phyloP scores from a whole-genome alignment of 2,329 filamentous ascomycete genomes.

The Trichoderma guizhouense region DNA sequence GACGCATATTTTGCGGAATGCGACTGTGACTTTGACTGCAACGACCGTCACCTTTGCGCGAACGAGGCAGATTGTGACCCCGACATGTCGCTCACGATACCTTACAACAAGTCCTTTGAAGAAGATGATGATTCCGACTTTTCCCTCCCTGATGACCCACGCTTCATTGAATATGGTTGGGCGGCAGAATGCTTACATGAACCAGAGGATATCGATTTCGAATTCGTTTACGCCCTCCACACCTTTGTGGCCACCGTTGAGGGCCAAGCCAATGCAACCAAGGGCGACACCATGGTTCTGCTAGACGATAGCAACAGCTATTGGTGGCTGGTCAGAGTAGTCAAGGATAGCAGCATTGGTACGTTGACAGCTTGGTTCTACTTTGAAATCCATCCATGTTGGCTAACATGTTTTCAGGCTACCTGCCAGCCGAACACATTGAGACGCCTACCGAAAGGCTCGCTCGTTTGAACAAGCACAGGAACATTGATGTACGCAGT shows the following conservation, averaged over 20 bases:
- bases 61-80: slow-evolving; percentile 9
- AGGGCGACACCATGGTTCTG: slow-evolving; percentile 97
- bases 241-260: slow-evolving; percentile 98
- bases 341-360: slow-evolving; percentile 95
- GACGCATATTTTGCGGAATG: not conserved
- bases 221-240: slow-evolving; percentile 97
- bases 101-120: slow-evolving; percentile 44
- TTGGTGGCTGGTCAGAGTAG: slow-evolving; percentile 97
- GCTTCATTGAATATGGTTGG: slow-evolving; percentile 70
- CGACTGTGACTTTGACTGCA: slow-evolving; percentile 20
- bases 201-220: slow-evolving; percentile 98
- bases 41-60: slow-evolving; percentile 19
- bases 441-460: slow-evolving; percentile 95
- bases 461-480: slow-evolving; percentile 92
- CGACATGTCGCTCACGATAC: slow-evolving; percentile 36
- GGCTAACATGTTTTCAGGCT: slow-evolving; percentile 55
- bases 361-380: slow-evolving; percentile 23
- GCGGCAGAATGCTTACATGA: slow-evolving; percentile 82
- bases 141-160: slow-evolving; percentile 52
- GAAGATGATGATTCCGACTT: slow-evolving; percentile 63
- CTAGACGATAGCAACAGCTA: slow-evolving; percentile 99
- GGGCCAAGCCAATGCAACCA: slow-evolving; percentile 95
- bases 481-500: slow-evolving; percentile 84
- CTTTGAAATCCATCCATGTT: not conserved
- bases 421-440: slow-evolving; percentile 95